Evolutionary conservation across 2,329 filamentous ascomycete species (phyloP), one percentile per base, ranked within the genome.

Genomic region (Talaromyces islandicus): DNA sequence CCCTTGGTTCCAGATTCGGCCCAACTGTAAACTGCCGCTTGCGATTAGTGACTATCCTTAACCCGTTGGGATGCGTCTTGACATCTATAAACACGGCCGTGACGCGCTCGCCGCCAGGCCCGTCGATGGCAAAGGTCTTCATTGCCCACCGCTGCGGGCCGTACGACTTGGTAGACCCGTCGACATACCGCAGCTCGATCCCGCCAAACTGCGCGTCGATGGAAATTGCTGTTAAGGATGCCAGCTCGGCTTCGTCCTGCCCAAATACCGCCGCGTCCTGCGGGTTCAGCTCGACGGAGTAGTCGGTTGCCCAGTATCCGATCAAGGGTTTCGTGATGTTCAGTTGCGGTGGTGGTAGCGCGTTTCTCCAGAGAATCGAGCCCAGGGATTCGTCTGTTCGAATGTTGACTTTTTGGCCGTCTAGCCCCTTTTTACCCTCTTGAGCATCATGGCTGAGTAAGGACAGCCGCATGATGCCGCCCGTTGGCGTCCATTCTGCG

Each of bases 31-130:
- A 10, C 48, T 52, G 48, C n/a, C 48, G 24, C 9, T 29, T 9
- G 48, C 48, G 48, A 10, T 52, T 52, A 2, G 48, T 52, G 27
- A 52, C 4, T 2, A 52, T 24, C 7, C 48, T 24, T 4, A 52
- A 4, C 12, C 48, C 84, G 11, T 24, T 46, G 11, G 17, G 48
- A 7, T 27, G 48, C 7, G 14, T 29, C 24, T 29, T n/a, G 14
- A 27, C 27, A 10, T 29, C 25, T 12, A 52, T 29, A 19, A 52
- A 52, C 24, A 29, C 48, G 12, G 48, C 48, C 14, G 27, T 52
- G 27, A 52, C 27, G 48, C 48, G 48, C 48, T 52, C 48, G 4
- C 48, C 48, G 24, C 48, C 48, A 27, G 48, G 48, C 24, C 48
- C 48, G 19, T 52, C 48, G 14, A 52, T 52, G 5, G 24, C 5